Conservation (phyloP, 371 early-diverging fungal genomes). For the Rozella allomycis region DNA sequence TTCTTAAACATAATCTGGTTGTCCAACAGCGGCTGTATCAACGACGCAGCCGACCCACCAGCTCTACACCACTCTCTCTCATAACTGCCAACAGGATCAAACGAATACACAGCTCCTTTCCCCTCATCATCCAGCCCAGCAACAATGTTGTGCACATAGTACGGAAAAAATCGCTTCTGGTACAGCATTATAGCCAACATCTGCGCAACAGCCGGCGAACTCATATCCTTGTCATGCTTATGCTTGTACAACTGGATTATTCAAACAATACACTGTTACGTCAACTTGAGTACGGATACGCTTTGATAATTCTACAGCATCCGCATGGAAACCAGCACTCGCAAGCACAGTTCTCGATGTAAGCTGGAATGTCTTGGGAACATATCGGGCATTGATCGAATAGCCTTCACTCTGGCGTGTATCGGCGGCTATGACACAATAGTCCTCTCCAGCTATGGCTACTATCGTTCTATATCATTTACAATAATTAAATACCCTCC, state of each 20-base stretch:
- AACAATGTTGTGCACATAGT: conserved; percentile 76
- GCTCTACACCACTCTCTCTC: conserved; percentile 58
- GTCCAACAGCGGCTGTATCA: conserved; percentile 97
- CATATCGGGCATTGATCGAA: conserved; percentile 79
- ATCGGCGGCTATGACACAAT: conserved; percentile 84
- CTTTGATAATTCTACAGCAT: conserved; percentile 66
- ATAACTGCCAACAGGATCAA: conserved; percentile 91
- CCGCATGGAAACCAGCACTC: conserved; percentile 86
- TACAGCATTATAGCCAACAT: conserved; percentile 85
- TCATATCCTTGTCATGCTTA: conserved; percentile 74
- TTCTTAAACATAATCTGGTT: conserved; percentile 54
- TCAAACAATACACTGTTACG: conserved; percentile 11
- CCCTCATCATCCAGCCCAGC: conserved; percentile 84
- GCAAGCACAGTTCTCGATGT: conserved; percentile 48
- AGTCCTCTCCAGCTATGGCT: conserved; percentile 87
- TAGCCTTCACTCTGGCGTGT: conserved; percentile 93
- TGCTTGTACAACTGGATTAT: conserved; percentile 58
- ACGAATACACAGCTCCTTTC: conserved; percentile 71
- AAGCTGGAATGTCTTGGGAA: conserved; percentile 78
- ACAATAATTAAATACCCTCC: conserved; percentile 20
- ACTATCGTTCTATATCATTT: conserved; percentile 47
- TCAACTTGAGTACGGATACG: conserved; percentile 64
- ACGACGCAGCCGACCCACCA: conserved; percentile 67
- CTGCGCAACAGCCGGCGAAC: conserved; percentile 70
- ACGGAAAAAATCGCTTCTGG: conserved; percentile 91